Conservation (phyloP, 2,329 filamentous ascomycete genomes). For the Aspergillus luchuensis region DNA sequence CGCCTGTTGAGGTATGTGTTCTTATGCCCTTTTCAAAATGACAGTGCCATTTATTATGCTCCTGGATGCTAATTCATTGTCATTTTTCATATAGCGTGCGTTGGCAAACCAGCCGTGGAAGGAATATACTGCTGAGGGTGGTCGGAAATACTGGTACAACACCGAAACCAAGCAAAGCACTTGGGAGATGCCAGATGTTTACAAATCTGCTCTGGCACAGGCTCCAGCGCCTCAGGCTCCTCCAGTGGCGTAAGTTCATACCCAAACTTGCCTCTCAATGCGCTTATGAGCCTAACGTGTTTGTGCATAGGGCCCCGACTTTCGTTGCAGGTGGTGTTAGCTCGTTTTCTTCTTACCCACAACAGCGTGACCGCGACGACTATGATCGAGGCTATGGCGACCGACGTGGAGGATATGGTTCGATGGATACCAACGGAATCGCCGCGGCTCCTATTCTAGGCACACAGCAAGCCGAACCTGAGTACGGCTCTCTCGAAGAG, state of each 20-base stretch:
- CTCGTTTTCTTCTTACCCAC: conserved; percentile 44
- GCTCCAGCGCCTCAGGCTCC: conserved; percentile 48
- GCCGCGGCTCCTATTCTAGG: conserved; percentile 40
- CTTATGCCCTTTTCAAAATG: conserved; percentile 7
- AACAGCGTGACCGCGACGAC: conserved; percentile 53
- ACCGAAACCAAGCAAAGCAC: conserved; percentile 87
- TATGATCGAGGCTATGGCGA: conserved; percentile 50
- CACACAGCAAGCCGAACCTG: conserved; percentile 63
- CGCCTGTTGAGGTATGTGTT: conserved; percentile 68
- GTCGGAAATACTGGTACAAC: conserved; percentile 94
- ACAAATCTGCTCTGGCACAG: conserved; percentile 72
- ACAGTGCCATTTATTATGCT: no score
- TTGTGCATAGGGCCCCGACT: conserved; percentile 45
- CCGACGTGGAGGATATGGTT: conserved; percentile 50
- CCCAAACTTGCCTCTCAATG: no score
- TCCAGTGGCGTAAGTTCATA: conserved; percentile 47
- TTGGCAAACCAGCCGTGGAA: conserved; percentile 86
- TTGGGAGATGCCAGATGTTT: conserved; percentile 88
- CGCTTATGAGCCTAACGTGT: conserved; percentile 40
- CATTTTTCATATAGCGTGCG: conserved; percentile 61
- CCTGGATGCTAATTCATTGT: neutral
- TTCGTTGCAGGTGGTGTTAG: conserved; percentile 63
- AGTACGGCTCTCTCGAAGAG: conserved; percentile 79
- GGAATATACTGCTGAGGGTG: conserved; percentile 83
- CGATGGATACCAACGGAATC: conserved; percentile 45